These are phyloP conservation scores for Verbascum thapsus DNA, from an alignment of 257 asterid species.

Conservation along the genomic window DNA sequence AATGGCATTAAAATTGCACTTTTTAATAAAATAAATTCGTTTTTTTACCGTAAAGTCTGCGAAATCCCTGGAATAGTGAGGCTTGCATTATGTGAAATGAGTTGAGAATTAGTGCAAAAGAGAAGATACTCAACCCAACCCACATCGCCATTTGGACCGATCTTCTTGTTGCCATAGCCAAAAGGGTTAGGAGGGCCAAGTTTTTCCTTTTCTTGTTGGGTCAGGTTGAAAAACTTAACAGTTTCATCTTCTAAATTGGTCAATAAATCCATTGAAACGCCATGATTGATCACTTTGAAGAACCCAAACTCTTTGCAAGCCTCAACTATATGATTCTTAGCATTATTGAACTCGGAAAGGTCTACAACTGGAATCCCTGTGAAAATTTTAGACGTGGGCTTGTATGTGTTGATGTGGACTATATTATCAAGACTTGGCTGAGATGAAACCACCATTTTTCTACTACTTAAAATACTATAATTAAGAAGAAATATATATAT, in stretches of 20 bases:
- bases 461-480: no score
- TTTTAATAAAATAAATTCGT: no score
- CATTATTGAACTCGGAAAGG: conserved; percentile 26
- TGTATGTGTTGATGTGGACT: conserved; percentile 26
- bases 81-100: conserved; percentile 15
- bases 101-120: conserved; percentile 21
- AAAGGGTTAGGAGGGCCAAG: conserved; percentile 31
- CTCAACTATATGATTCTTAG: conserved; percentile 25
- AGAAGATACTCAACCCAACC: no score
- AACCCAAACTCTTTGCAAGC: no score
- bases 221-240: conserved; percentile 16
- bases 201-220: conserved; percentile 33
- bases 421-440: conserved; percentile 17
- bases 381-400: conserved; percentile 21
- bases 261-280: conserved; percentile 25
- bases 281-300: no score
- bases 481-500: no score
- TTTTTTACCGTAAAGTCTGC: conserved; percentile 26
- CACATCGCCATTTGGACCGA: conserved; percentile 33
- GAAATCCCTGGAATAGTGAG: conserved; percentile 27
- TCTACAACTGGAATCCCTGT: conserved; percentile 29
- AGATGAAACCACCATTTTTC: conserved; percentile 30
- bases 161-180: conserved; percentile 34
- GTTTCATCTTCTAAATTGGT: conserved; percentile 30
- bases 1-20: no score